Base-by-base conservation (phyloP, 2,329 filamentous ascomycete genomes). In the Cylindrodendrum hubeiense region DNA sequence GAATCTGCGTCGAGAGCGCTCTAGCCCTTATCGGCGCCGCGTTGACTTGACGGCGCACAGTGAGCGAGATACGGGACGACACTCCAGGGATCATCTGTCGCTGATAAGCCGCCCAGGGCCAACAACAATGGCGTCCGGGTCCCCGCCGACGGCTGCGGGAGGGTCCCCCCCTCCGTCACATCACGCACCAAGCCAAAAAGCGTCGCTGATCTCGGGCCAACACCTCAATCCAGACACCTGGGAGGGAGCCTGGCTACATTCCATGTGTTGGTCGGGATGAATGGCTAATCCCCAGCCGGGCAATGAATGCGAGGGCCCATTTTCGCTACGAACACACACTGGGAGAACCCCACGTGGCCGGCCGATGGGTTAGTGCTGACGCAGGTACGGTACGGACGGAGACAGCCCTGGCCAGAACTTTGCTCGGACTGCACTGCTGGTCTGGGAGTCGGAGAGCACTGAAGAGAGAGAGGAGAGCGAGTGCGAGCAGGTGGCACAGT, bases 191-290 rank as follows among this genome's bases (percentile, higher is more conserved):
- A 59, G 61, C 51, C 63, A 51, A 70, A 63, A 73, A 58, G 62
- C 68, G 71, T 51, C 59, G 67, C 70, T 74, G 65, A 74, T 70
- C 71, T 70, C 67, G 70, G 71, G 65, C 58, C 47, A 63, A 50
- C 65, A 73, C 61, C 49, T 61, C 56, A 72, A 47, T 57, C 70
- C 71, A 65, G 56, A 49, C 51, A 43, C 33, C 60, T 65, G 63
- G 71, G 60, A 70, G 63, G 71, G 60, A 70, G 60, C 47, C 46
- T 43, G 19, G 26, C n/a, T 56, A 41, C 34, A 60, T 53, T 58
- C 53, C 51, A 24, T 33, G 44, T 56, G 47, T 26, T 59, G 61
- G 52, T 62, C 57, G 19, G 52, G 51, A 58, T 54, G 21, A 63
- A 43, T 55, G 44, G 30, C 41, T 30, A 54, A 49, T 41, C 33